Conservation (phyloP, 225 moss, liverwort and hornwort species). For the Thuidium tamariscinum region DNA sequence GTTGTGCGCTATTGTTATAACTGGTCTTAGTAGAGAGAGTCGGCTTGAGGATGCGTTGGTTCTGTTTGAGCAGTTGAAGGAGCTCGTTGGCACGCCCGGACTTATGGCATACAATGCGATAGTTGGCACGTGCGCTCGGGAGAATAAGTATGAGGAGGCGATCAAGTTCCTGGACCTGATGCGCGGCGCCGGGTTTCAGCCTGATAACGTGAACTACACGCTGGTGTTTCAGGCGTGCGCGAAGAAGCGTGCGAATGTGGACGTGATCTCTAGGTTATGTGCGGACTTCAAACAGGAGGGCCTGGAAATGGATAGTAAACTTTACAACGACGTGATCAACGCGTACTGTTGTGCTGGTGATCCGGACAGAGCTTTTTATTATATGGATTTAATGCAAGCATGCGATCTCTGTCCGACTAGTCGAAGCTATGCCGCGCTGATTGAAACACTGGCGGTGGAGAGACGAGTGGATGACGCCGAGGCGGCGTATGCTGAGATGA, state of each 20-base stretch:
- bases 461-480: constrained; percentile 69
- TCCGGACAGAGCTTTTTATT: constrained; percentile 47
- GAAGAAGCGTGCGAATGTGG: constrained; percentile 23
- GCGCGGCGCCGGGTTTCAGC: constrained; percentile 60
- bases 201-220: constrained; percentile 67
- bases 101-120: constrained; percentile 53
- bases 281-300: constrained; percentile 49
- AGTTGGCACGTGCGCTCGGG: constrained; percentile 46
- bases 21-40: constrained; percentile 43
- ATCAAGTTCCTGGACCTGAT: constrained; percentile 50
- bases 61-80: constrained; percentile 35
- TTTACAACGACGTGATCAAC: constrained; percentile 72
- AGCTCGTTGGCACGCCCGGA: constrained; percentile 17
- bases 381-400: constrained; percentile 63
- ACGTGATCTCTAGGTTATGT: constrained; percentile 37
- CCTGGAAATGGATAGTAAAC: constrained; percentile 65
- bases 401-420: constrained; percentile 22
- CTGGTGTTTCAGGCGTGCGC: constrained; percentile 79
- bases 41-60: constrained; percentile 45
- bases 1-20: constrained; percentile 47
- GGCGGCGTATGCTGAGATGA: constrained; percentile 79
- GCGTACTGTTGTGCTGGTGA: constrained; percentile 58
- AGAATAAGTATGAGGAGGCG: constrained; percentile 30
- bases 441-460: constrained; percentile 43
- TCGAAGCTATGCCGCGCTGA: constrained; percentile 42